A percentile compares a stretch with the other conserved stretches of the same genome.
phyloP scores from a whole-genome alignment of 2,329 filamentous ascomycete species.

The Monosporascus sp. region DNA sequence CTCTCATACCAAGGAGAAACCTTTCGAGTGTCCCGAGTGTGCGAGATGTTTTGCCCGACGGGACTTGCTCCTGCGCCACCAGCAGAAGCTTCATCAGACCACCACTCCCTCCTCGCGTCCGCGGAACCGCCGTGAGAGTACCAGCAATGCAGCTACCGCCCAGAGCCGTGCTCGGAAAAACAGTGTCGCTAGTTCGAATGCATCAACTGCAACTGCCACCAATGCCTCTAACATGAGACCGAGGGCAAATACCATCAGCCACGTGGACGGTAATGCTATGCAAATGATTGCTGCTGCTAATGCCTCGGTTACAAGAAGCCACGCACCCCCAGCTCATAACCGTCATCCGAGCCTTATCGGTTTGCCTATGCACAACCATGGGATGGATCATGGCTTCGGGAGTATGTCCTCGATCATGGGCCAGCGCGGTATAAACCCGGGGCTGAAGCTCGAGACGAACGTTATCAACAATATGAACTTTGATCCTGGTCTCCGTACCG shows the following conservation, averaged over 20 bases:
- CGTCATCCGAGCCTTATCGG: slow-evolving; percentile 72
- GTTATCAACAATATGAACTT: slow-evolving; percentile 60
- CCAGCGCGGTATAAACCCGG: slow-evolving; percentile 60
- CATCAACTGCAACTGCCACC: slow-evolving; percentile 42
- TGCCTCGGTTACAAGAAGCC: slow-evolving; percentile 41
- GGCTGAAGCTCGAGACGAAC: slow-evolving; percentile 78
- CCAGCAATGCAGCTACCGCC: slow-evolving; percentile 61
- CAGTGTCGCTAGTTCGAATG: slow-evolving; percentile 63
- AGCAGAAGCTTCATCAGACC: slow-evolving; percentile 97
- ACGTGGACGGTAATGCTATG: slow-evolving; percentile 73
- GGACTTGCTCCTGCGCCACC: slow-evolving; percentile 86
- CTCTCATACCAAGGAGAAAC: slow-evolving; percentile 71
- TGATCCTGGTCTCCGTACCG: slow-evolving; percentile 67
- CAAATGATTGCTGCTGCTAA: slow-evolving; percentile 63
- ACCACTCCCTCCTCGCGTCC: slow-evolving; percentile 82
- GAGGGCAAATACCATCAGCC: slow-evolving; percentile 91
- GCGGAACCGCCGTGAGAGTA: slow-evolving; percentile 84
- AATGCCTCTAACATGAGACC: slow-evolving; percentile 67
- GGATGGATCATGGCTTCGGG: slow-evolving; percentile 58
- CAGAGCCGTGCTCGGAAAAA: slow-evolving; percentile 83
- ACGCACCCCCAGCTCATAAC: slow-evolving; percentile 51
- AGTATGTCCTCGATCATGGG: slow-evolving; percentile 66
- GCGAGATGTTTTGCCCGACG: slow-evolving; percentile 89
- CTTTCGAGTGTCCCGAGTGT: slow-evolving; percentile 95
- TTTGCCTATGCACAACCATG: slow-evolving; percentile 46